Evolutionary conservation across 345 rosid species (phyloP).

Genomic region (Syzygium aromaticum): DNA sequence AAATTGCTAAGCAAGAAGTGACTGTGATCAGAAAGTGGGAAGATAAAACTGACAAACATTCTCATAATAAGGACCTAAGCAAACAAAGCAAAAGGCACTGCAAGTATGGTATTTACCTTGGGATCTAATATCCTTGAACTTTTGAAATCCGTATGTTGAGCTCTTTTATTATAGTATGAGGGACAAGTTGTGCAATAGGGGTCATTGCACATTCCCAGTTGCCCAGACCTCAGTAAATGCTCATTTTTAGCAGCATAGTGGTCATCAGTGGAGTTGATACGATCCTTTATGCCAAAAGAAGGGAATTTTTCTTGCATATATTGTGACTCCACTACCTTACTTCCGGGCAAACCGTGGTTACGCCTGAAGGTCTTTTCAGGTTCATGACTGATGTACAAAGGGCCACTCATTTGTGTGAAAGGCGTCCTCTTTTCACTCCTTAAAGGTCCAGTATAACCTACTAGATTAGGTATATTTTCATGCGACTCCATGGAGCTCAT

Average conservation of each 20-base stretch:
- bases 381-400: constrained; percentile 29
- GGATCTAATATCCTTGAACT: constrained; percentile 46
- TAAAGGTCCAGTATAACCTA: constrained; percentile 78
- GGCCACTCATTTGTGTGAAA: constrained; percentile 61
- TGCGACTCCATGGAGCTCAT: constrained; percentile 30
- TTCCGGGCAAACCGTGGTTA: constrained; percentile 15
- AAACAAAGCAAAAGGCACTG: not conserved
- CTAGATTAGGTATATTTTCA: constrained; percentile 29
- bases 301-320: constrained; percentile 16
- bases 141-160: constrained; percentile 23
- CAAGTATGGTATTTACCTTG: not conserved
- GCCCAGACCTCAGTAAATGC: constrained; percentile 77
- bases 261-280: constrained; percentile 24
- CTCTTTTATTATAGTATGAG: constrained; percentile 39
- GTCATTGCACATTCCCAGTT: constrained; percentile 75
- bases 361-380: constrained; percentile 15
- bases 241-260: constrained; percentile 43
- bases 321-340: constrained; percentile 11
- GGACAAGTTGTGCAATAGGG: constrained; percentile 96
- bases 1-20: too few species aligned
- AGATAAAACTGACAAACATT: too few species aligned
- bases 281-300: constrained; percentile 27
- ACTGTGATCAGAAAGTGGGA: too few species aligned
- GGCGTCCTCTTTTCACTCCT: constrained; percentile 51
- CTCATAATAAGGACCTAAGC: not conserved